These are phyloP conservation scores for Penicillium crustosum DNA, from an alignment of 2,329 filamentous ascomycete genomes.

Conservation along the genomic window DNA sequence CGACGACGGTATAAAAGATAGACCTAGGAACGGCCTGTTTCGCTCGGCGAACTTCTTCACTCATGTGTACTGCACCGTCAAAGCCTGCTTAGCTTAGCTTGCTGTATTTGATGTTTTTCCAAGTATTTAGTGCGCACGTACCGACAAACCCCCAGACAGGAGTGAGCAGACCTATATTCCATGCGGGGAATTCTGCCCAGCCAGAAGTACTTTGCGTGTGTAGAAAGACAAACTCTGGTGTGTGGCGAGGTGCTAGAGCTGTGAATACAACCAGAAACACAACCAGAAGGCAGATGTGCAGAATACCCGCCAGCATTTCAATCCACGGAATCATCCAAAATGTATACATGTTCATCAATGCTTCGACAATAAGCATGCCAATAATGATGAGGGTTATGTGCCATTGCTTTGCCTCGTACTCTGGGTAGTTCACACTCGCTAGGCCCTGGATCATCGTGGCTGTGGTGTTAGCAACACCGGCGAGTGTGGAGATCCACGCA, in stretches of 20 bases:
- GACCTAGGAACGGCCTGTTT: slow-evolving; percentile 49
- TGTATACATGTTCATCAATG: slow-evolving; percentile 15
- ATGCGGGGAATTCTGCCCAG: slow-evolving; percentile 33
- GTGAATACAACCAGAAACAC: slow-evolving; percentile 39
- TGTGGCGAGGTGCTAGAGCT: slow-evolving; percentile 34
- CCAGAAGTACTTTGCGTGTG: slow-evolving; percentile 33
- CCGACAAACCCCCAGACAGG: slow-evolving; percentile 28
- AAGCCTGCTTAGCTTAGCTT: slow-evolving; percentile 36
- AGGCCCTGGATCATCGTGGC: slow-evolving; percentile 39
- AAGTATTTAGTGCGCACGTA: background rate
- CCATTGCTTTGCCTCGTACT: slow-evolving; percentile 38
- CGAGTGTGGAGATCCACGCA: slow-evolving; percentile 40
- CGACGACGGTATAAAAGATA: slow-evolving; percentile 46
- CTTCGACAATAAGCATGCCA: slow-evolving; percentile 32
- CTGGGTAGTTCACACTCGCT: slow-evolving; percentile 32
- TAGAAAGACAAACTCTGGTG: slow-evolving; percentile 35
- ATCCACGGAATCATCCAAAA: slow-evolving; percentile 44
- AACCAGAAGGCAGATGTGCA: slow-evolving; percentile 23
- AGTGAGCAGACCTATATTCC: slow-evolving; percentile 41
- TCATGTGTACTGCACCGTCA: slow-evolving; percentile 52
- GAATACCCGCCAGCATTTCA: slow-evolving; percentile 38
- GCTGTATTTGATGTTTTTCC: no score
- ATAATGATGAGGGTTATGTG: slow-evolving; percentile 43
- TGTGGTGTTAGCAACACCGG: slow-evolving; percentile 37
- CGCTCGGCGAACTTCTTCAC: slow-evolving; percentile 47